Percentiles rank a stretch among this genome's conserved stretches.
phyloP scores from a whole-genome alignment of 108 stramenopile genomes.

The Nitzschia sp. region DNA sequence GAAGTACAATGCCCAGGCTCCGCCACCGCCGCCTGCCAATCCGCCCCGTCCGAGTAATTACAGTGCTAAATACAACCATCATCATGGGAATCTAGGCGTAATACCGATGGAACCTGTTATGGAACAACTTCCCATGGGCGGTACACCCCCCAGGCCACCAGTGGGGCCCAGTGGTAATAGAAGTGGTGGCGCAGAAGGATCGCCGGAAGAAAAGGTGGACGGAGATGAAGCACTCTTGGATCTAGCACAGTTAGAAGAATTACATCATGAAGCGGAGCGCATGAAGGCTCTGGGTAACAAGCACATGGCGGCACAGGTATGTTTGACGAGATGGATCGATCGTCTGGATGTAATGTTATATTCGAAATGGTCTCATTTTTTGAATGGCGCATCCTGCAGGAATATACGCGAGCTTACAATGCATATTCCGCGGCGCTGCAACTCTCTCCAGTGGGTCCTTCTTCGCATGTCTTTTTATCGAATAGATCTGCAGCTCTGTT shows the following conservation, averaged over 20 bases:
- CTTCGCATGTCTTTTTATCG: constrained; percentile 87
- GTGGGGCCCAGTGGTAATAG: not conserved
- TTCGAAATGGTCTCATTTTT: not conserved
- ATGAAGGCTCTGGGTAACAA: constrained; percentile 90
- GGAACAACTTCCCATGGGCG: constrained; percentile 14
- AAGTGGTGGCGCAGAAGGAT: not conserved
- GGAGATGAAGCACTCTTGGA: constrained; percentile 76
- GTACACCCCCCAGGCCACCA: not conserved
- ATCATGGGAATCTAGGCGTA: constrained; percentile 11
- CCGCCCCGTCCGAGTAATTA: not conserved
- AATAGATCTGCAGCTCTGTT: constrained; percentile 87
- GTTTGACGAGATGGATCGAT: constrained; percentile 7
- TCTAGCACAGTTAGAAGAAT: constrained; percentile 77
- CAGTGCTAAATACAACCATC: not conserved
- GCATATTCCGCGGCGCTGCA: constrained; percentile 89
- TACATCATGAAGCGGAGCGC: constrained; percentile 83
- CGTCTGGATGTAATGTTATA: not conserved
- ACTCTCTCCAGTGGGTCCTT: constrained; percentile 83
- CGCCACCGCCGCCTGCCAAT: not conserved
- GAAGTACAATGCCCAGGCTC: constrained; percentile 8
- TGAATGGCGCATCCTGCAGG: constrained; percentile 28
- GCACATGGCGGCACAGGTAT: constrained; percentile 89
- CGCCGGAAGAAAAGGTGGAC: constrained; percentile 24
- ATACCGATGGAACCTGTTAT: constrained; percentile 29
- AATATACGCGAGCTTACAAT: constrained; percentile 86